These are phyloP conservation scores for Annulohypoxylon stygium DNA, from an alignment of 495 filamentous ascomycete species.

Conservation along the genomic window DNA sequence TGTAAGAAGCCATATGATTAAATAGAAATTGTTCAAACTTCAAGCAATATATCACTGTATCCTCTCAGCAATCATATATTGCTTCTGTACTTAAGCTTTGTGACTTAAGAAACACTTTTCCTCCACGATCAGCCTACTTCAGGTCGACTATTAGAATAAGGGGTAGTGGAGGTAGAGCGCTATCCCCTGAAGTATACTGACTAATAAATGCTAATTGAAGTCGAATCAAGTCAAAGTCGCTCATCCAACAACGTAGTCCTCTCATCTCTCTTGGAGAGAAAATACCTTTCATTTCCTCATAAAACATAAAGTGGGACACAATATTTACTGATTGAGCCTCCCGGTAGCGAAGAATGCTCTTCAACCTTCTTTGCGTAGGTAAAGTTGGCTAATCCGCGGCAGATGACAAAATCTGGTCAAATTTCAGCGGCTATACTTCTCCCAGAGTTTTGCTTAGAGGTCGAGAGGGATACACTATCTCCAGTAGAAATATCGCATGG, in stretches of 20 bases:
- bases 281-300: constrained; percentile 44
- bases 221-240: neutral
- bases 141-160: neutral
- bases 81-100: no score
- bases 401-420: neutral
- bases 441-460: neutral
- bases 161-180: neutral
- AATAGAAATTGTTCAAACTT: no score
- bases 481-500: neutral
- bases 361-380: neutral
- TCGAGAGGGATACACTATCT: neutral
- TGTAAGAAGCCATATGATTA: no score
- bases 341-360: constrained; percentile 19
- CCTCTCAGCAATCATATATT: no score
- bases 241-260: constrained; percentile 48
- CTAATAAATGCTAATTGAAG: neutral
- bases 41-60: no score
- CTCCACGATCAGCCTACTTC: neutral
- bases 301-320: constrained; percentile 45
- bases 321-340: constrained; percentile 47
- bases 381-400: neutral
- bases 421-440: neutral
- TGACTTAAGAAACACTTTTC: no score
- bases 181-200: neutral
- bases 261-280: constrained; percentile 53